These are phyloP conservation scores for Elongisporangium prolatum DNA, from an alignment of 352 stramenopile genomes.

Conservation along the genomic window DNA sequence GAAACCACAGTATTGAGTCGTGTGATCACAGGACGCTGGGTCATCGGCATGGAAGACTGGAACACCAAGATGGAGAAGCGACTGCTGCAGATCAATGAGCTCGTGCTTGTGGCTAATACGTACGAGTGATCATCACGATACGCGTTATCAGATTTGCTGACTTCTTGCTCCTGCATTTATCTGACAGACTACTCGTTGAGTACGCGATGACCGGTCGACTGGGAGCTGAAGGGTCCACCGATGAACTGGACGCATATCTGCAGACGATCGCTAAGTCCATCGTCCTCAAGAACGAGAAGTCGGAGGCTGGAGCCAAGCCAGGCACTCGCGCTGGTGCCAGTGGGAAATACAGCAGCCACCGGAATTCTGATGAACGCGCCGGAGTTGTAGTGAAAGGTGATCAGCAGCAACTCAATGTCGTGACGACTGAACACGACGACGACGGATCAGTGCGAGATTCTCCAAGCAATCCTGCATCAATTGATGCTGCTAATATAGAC, in stretches of 20 bases:
- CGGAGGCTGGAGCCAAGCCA: background rate
- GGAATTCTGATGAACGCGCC: background rate
- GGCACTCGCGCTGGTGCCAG: background rate
- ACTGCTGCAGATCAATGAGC: conserved; percentile 70
- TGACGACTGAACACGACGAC: background rate
- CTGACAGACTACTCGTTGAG: conserved; percentile 46
- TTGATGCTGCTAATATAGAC: background rate
- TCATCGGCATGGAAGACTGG: conserved; percentile 80
- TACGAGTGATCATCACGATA: background rate
- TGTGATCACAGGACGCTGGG: conserved; percentile 46
- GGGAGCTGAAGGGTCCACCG: conserved; percentile 44
- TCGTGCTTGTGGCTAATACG: conserved; percentile 76
- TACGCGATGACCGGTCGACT: conserved; percentile 60
- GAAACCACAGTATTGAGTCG: background rate
- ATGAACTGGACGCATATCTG: conserved; percentile 65
- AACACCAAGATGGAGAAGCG: conserved; percentile 87
- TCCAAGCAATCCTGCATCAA: background rate
- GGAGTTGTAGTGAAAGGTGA: background rate
- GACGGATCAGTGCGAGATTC: background rate
- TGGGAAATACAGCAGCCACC: background rate
- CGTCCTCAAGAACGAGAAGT: conserved; percentile 45
- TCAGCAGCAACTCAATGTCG: background rate
- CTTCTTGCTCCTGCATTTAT: background rate
- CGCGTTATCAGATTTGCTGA: background rate
- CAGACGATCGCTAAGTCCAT: conserved; percentile 57